Evolutionary conservation across 129 eudicot species (phyloP), one percentile per base, ranked within the genome.

Genomic region (Sambucus nigra): DNA sequence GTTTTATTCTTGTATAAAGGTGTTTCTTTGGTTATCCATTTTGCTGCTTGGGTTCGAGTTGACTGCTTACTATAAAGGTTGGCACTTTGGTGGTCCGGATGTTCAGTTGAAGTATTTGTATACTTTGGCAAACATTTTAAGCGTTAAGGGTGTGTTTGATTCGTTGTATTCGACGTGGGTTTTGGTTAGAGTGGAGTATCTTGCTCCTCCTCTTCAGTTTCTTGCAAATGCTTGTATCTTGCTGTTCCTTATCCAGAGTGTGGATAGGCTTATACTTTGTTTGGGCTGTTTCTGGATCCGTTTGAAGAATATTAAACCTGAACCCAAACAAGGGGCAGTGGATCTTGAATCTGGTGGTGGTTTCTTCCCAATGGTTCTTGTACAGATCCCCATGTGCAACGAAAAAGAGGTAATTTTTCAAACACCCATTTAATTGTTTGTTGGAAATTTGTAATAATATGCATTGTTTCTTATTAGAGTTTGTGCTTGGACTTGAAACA

Each of bases 381-480:
- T 88, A 68, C 97, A 88, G 80, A 88, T 88, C 71, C 97, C 97
- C 28, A 88, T 88, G 97, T 88, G 97, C 71, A 88, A 88, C 41
- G 97, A 88, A 63, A 76, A 53, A 66, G 97, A 88, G 97, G 97
- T 84, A 61, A 5, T 41, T 63, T 51, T 7, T 52, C 47, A 8
- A 21, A 39, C 2, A 49, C 61, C 29, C 55, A 12, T 19, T 61
- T 67, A 51, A 4, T 55, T 31, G 24, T 56, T 51, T 44, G 55
- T 40, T 51, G 22, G 38, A 22, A 35, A 8, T 31, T 41, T 50
- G 32, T 11, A n/a, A 25, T 18, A 16, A 16, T 25, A 31, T 69
- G 56, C n/a, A n/a, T n/a, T n/a, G n/a, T n/a, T n/a, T n/a, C n/a
- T n/a, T n/a, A n/a, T n/a, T n/a, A n/a, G n/a, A n/a, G n/a, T n/a